Evolutionary conservation across 345 rosid species (phyloP).

Genomic region (Pelargonium nanum): DNA sequence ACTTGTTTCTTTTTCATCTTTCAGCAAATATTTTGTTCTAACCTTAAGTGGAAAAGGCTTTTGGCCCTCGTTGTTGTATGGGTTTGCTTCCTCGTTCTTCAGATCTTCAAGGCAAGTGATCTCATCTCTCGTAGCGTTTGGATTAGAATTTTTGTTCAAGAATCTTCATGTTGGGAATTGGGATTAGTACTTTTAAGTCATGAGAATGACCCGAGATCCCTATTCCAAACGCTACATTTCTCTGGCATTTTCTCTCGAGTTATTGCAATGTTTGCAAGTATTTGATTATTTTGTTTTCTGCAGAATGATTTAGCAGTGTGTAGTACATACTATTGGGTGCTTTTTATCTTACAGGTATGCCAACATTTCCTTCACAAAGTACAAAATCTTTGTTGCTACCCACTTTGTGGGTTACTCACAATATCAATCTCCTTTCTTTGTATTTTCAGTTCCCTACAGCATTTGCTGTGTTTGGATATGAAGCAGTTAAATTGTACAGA

Average conservation of each 20-base stretch:
- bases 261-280: not conserved
- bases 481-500: slow-evolving; percentile 51
- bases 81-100: slow-evolving; percentile 62
- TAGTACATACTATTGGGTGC: slow-evolving; percentile 63
- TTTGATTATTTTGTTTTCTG: slow-evolving; percentile 10
- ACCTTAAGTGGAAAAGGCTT: slow-evolving; percentile 62
- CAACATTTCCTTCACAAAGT: no score
- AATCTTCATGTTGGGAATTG: not conserved
- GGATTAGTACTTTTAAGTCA: not conserved
- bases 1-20: not conserved
- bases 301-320: slow-evolving; percentile 71
- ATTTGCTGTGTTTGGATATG: slow-evolving; percentile 45
- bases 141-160: not conserved
- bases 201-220: no score
- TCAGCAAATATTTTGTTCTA: slow-evolving; percentile 59
- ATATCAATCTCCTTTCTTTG: not conserved
- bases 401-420: not conserved
- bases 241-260: not conserved
- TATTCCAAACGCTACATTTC: no score
- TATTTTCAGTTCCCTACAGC: slow-evolving; percentile 70
- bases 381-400: not conserved
- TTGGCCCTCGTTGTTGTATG: slow-evolving; percentile 43
- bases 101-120: slow-evolving; percentile 49
- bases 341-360: slow-evolving; percentile 72
- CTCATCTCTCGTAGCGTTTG: no score